Evolutionary conservation across 495 filamentous ascomycete species (phyloP).

Genomic region (Cryomyces antarcticus): DNA sequence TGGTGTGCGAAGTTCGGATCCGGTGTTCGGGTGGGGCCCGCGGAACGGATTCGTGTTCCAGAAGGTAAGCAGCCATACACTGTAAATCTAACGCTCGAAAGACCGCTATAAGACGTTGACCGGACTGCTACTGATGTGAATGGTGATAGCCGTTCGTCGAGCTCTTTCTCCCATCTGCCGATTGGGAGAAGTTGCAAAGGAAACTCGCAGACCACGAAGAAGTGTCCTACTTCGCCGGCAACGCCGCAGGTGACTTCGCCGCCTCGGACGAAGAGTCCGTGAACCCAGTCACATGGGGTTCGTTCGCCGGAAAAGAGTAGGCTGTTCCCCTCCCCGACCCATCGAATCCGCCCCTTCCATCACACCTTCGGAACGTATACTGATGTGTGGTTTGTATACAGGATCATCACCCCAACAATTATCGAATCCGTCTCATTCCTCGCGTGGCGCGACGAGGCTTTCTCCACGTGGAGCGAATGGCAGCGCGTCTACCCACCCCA

Average conservation of each 20-base stretch:
- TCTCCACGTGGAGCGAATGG: constrained; percentile 90
- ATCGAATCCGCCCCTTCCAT: too few species aligned
- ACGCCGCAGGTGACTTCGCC: constrained; percentile 46
- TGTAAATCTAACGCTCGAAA: background rate
- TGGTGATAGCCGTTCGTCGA: constrained; percentile 57
- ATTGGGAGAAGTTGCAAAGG: constrained; percentile 45
- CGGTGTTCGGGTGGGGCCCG: constrained; percentile 88
- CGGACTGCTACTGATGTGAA: background rate
- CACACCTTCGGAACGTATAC: background rate
- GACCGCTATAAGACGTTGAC: too few species aligned
- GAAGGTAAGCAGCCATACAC: constrained; percentile 25
- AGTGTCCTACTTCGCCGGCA: constrained; percentile 72
- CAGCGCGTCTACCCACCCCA: constrained; percentile 55
- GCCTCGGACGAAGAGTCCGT: constrained; percentile 48
- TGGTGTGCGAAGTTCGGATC: constrained; percentile 50
- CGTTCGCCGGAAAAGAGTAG: constrained; percentile 76
- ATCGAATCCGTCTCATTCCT: constrained; percentile 91
- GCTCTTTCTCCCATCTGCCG: constrained; percentile 57
- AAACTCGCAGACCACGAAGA: constrained; percentile 37
- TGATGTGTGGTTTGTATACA: background rate
- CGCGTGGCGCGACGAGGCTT: constrained; percentile 92
- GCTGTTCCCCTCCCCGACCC: background rate
- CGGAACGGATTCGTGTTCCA: constrained; percentile 89
- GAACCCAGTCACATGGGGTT: constrained; percentile 94
- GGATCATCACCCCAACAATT: constrained; percentile 85